Percentiles rank a stretch among this genome's conserved stretches.
phyloP scores from a whole-genome alignment of 768 basidiomycete genomes.

The Flagelloscypha sp. region DNA sequence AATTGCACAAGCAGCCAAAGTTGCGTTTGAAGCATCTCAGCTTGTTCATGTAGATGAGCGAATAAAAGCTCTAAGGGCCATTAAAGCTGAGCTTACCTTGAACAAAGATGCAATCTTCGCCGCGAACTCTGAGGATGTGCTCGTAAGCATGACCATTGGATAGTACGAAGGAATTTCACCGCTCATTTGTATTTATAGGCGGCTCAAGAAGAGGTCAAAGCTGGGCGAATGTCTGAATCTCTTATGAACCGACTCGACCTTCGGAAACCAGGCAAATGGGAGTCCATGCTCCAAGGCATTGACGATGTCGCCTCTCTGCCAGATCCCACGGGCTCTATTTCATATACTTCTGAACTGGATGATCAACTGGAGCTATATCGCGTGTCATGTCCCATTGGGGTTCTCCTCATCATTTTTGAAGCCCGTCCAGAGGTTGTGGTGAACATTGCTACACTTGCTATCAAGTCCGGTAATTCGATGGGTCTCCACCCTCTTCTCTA shows the following conservation, averaged over 20 bases:
- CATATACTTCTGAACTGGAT: slow-evolving; percentile 87
- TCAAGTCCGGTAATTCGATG: slow-evolving; percentile 91
- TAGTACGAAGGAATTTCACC: neutral
- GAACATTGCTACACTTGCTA: slow-evolving; percentile 91
- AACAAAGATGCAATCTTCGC: slow-evolving; percentile 62
- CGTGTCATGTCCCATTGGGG: slow-evolving; percentile 94
- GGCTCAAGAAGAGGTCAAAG: slow-evolving; percentile 68
- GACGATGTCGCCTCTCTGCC: slow-evolving; percentile 77
- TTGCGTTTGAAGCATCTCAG: slow-evolving; percentile 83
- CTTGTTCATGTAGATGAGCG: slow-evolving; percentile 63
- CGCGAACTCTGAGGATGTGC: slow-evolving; percentile 77
- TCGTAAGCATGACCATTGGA: neutral
- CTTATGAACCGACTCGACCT: slow-evolving; percentile 84
- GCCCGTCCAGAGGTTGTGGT: slow-evolving; percentile 96
- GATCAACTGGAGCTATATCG: slow-evolving; percentile 84
- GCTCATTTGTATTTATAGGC: slow-evolving; percentile 36
- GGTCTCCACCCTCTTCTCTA: no score
- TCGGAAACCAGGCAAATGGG: slow-evolving; percentile 78
- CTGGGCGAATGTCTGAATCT: slow-evolving; percentile 77
- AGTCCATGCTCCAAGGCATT: slow-evolving; percentile 87
- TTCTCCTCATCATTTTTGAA: slow-evolving; percentile 94
- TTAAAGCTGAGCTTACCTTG: slow-evolving; percentile 56
- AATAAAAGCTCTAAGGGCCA: slow-evolving; percentile 60
- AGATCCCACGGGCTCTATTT: slow-evolving; percentile 79
- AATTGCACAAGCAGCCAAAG: slow-evolving; percentile 74